phyloP scores from a whole-genome alignment of 306 rosid genomes.

The Hippophae gyantsensis region DNA sequence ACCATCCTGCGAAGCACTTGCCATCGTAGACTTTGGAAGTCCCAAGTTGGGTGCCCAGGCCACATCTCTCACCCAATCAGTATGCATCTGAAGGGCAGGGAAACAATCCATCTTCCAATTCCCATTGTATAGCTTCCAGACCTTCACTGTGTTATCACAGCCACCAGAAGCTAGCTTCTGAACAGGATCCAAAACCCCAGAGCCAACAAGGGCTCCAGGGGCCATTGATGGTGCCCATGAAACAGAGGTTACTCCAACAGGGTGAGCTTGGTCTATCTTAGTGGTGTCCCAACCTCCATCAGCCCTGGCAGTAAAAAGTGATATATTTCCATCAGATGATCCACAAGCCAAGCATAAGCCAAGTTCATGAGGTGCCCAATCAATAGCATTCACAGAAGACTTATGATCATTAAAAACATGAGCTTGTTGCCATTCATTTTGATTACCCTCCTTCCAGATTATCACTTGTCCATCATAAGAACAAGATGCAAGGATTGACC shows the following conservation, averaged over 20 bases:
- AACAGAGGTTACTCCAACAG: conserved; percentile 84
- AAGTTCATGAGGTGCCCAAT: conserved; percentile 94
- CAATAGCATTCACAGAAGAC: conserved; percentile 80
- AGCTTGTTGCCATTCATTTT: conserved; percentile 75
- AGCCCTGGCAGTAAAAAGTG: conserved; percentile 63
- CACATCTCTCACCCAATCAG: conserved; percentile 83
- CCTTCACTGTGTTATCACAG: conserved; percentile 79
- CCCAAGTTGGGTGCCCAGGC: conserved; percentile 99
- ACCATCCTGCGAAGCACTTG: conserved; percentile 84
- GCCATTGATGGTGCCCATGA: conserved; percentile 91
- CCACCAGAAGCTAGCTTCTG: conserved; percentile 91
- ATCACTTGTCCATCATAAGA: conserved; percentile 78
- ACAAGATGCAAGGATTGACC: conserved; percentile 76
- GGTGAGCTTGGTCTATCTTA: conserved; percentile 78
- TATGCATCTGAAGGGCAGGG: conserved; percentile 78
- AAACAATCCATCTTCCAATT: conserved; percentile 86
- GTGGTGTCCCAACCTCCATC: conserved; percentile 93
- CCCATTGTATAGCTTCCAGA: conserved; percentile 75
- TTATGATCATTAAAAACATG: conserved; percentile 69
- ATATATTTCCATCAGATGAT: conserved; percentile 84
- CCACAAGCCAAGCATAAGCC: conserved; percentile 88
- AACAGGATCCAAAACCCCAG: conserved; percentile 64
- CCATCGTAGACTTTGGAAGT: conserved; percentile 80
- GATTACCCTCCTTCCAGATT: conserved; percentile 91
- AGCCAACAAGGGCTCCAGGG: conserved; percentile 76